Percentiles rank a stretch among this genome's conserved stretches.
Evolutionary conservation across 495 filamentous ascomycete species (phyloP).

Genomic region (Margaritispora aquatica): DNA sequence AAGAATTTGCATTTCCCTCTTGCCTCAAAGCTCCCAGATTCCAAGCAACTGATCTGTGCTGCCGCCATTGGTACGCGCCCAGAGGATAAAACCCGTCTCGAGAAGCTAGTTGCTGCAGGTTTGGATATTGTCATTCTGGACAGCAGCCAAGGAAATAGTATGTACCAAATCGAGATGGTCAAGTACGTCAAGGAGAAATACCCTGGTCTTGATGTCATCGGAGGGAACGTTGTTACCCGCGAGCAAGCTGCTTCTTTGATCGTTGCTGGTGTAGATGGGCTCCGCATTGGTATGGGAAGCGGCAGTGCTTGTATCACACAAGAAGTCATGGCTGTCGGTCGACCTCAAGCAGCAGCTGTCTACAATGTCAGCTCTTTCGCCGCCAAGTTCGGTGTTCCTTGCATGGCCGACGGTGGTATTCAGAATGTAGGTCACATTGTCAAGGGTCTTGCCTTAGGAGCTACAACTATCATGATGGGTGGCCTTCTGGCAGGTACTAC

Average conservation of each 20-base stretch:
- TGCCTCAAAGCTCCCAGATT: constrained; percentile 92
- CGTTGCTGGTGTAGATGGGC: constrained; percentile 89
- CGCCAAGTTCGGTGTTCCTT: constrained; percentile 89
- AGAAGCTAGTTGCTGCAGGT: constrained; percentile 86
- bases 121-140: constrained; percentile 95
- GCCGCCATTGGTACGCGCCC: constrained; percentile 93
- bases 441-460: constrained; percentile 92
- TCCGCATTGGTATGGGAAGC: constrained; percentile 98
- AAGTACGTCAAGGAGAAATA: constrained; percentile 85
- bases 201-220: constrained; percentile 88
- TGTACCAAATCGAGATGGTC: constrained; percentile 97
- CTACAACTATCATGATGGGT: constrained; percentile 98
- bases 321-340: constrained; percentile 98
- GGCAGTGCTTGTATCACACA: constrained; percentile 98
- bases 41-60: constrained; percentile 94
- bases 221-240: constrained; percentile 93
- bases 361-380: constrained; percentile 85
- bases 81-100: constrained; percentile 81
- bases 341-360: constrained; percentile 89
- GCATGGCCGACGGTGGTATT: constrained; percentile 95
- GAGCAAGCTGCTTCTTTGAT: constrained; percentile 92
- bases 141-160: constrained; percentile 92
- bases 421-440: constrained; percentile 99
- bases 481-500: constrained; percentile 95
- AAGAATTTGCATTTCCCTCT: constrained; percentile 98